Evolutionary conservation across 768 basidiomycete genomes (phyloP), one percentile per base, ranked within the genome.

Genomic region (Trametes cubensis): DNA sequence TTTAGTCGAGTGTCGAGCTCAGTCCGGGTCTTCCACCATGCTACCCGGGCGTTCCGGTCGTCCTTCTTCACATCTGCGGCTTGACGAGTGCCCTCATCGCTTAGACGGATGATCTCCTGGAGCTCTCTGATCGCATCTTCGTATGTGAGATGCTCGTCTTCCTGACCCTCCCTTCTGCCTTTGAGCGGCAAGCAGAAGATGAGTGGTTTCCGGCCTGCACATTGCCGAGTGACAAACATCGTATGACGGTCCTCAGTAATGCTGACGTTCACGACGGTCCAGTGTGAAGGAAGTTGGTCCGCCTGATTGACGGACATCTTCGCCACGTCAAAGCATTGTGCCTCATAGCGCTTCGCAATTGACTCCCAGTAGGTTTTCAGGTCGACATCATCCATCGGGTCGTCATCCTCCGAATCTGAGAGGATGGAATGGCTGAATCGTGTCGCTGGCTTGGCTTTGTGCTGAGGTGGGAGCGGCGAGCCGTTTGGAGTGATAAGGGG

Each of bases 101-200:
- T 96, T 48, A 83, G 72, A n/a, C 78, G 76, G 41, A 98, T 85
- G 68, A 98, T 95, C 30, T 93, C 87, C 21, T 79, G 72, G 17
- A 99, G 76, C 73, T 98, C 94, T 1, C 72, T 70, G 11, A 89
- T 69, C 2, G 92, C 95, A 60, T 85, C 83, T 4, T 89, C 83
- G 67, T 90, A 92, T 1, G 88, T 85, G 42, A 98, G 81, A 65
- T 88, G 83, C 34, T 86, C 87, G 7, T 89, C 87, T 10, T 87
- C 87, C 20, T 85, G 87, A 20, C 85, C 78, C 42, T 90, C 95
- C 44, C 94, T 78, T 49, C 92, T 81, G 13, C 90, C 90, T 63
- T 92, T 90, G 23, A 98, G 79, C 0, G 97, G 96, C 1, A 98
- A 79, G 63, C 91, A 92, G 74, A 98, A 94, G 14, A 98, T 79